These are phyloP conservation scores for Fusarium sacchari DNA, from an alignment of 2,329 filamentous ascomycete genomes.

Conservation along the genomic window DNA sequence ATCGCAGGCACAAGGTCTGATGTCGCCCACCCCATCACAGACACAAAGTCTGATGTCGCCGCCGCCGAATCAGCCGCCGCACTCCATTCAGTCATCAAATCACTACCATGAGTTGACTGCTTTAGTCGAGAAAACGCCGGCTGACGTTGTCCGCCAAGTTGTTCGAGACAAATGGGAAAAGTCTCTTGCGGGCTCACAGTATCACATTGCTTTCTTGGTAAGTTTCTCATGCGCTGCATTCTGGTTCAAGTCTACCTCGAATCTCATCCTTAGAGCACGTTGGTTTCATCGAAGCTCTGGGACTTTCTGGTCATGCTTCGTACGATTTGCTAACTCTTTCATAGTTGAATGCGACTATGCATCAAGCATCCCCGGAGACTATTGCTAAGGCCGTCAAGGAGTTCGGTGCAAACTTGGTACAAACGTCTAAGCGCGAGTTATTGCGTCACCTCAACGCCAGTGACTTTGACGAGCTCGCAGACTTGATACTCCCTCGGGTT, in stretches of 20 bases:
- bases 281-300: background rate
- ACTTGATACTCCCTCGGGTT: conserved; percentile 56
- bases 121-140: conserved; percentile 53
- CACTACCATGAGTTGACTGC: conserved; percentile 39
- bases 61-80: background rate
- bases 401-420: conserved; percentile 58
- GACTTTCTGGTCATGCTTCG: background rate
- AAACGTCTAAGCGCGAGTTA: conserved; percentile 54
- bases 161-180: conserved; percentile 63
- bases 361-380: conserved; percentile 53
- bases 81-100: conserved; percentile 42
- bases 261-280: background rate
- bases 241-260: background rate
- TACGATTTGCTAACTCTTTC: conserved; percentile 38
- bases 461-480: conserved; percentile 59
- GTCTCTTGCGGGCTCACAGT: conserved; percentile 60
- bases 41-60: background rate
- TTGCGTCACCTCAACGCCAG: conserved; percentile 51
- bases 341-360: conserved; percentile 61
- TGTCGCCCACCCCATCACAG: conserved; percentile 4
- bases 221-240: conserved; percentile 41
- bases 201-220: conserved; percentile 64
- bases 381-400: conserved; percentile 54
- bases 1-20: background rate
- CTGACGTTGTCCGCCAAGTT: conserved; percentile 59